Evolutionary conservation across 805 yeast species (phyloP).

Genomic region (Jamesozyma jinghongensis): DNA sequence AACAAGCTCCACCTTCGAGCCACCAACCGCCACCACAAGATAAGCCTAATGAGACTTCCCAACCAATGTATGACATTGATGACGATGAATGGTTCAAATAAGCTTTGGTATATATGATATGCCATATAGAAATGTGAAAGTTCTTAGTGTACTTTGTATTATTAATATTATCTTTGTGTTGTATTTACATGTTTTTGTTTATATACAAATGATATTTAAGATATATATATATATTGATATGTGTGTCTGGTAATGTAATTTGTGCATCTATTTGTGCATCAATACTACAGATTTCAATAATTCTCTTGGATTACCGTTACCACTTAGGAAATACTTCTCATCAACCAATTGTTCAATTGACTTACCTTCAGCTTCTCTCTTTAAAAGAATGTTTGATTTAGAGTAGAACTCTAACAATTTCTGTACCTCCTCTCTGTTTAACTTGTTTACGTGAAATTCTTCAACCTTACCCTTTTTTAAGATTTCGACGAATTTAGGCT

Average conservation of each 20-base stretch:
- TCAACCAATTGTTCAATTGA: constrained; percentile 33
- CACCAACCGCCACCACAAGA: constrained; percentile 3
- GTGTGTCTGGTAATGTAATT: too few species aligned
- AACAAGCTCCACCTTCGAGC: not conserved
- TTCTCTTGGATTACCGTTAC: constrained; percentile 58
- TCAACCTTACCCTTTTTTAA: constrained; percentile 33
- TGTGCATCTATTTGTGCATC: constrained; percentile 8
- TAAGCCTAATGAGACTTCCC: constrained; percentile 4
- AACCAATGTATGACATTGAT: constrained; percentile 28
- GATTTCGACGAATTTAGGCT: constrained; percentile 43
- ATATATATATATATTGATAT: too few species aligned
- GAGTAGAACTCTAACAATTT: constrained; percentile 35
- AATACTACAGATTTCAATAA: constrained; percentile 32
- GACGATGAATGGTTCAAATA: constrained; percentile 30
- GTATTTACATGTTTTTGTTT: constrained; percentile 6
- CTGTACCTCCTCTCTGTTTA: constrained; percentile 38
- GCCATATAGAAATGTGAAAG: not conserved
- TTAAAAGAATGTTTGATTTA: constrained; percentile 34
- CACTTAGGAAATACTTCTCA: constrained; percentile 47
- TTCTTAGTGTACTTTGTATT: not conserved
- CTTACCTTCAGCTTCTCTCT: constrained; percentile 27
- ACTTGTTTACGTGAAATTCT: constrained; percentile 36
- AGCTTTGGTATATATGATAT: not conserved
- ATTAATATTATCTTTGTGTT: not conserved
- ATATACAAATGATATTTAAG: not conserved